Evolutionary conservation across 2,329 filamentous ascomycete species (phyloP), one percentile per base, ranked within the genome.

Genomic region (Colletotrichum falcatum): DNA sequence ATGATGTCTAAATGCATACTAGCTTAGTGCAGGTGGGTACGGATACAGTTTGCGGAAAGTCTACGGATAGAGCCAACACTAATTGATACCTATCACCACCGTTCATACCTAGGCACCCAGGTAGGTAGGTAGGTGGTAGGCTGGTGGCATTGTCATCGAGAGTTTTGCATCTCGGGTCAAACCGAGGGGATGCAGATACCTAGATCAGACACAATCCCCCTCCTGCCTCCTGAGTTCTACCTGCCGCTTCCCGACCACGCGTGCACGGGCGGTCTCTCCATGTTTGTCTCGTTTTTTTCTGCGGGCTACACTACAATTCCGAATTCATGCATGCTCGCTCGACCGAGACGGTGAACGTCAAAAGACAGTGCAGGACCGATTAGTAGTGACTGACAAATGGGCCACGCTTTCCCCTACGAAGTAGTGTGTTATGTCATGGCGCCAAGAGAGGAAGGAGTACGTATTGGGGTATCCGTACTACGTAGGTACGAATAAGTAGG

Each of bases 361-460:
- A 18, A 16, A 20, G 14, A 20, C 3, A 5, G 20, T 16, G 14
- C 14, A 62, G 20, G 44, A 9, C 14, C n/a, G 35, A 62, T 62
- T 62, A 62, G 48, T 44, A 33, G 60, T 62, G 23, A 51, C 48
- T 62, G 60, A 54, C 60, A 62, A 54, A 62, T 62, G 60, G 6
- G 16, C 23, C 20, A n/a, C 48, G 20, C 46, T 48, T 11, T 33
- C 60, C 60, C 60, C 20, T 20, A 28, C 60, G 37, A 62, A 53
- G 60, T 48, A 54, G 60, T 44, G 48, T 44, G 60, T 44, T 60
- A 60, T 42, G 44, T 28, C 20, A 46, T 9, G 42, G 42, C 26
- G 28, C 39, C 56, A 20, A 35, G 49, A 35, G 18, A 48, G 26
- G 23, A 28, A 51, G 48, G 56, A 35, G n/a, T n/a, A n/a, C n/a